Conservation (phyloP, 768 basidiomycete genomes). For the Psilocybe cubensis region DNA sequence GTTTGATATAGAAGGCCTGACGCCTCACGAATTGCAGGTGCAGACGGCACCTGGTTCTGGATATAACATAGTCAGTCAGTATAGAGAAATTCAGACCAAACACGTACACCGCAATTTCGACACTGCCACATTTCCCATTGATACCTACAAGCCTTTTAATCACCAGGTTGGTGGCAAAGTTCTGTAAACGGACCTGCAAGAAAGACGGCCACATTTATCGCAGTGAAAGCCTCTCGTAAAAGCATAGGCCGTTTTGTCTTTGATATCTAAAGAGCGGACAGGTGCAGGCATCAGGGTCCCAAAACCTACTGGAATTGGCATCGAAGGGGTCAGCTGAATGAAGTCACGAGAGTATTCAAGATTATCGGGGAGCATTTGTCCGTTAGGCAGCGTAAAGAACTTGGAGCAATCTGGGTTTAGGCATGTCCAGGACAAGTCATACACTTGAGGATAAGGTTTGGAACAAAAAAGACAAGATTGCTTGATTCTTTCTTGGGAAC, state of each 20-base stretch:
- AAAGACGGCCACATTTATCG: conserved; percentile 66
- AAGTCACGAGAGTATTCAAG: conserved; percentile 56
- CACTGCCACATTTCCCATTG: conserved; percentile 83
- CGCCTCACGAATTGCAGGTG: conserved; percentile 32
- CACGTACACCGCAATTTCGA: conserved; percentile 54
- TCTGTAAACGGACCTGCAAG: conserved; percentile 58
- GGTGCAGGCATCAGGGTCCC: conserved; percentile 41
- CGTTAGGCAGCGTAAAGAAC: conserved; percentile 52
- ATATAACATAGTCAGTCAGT: conserved; percentile 8
- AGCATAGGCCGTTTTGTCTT: conserved; percentile 53
- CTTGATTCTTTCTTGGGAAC: neutral
- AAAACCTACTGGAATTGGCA: conserved; percentile 34
- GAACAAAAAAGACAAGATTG: neutral
- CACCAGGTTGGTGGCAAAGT: neutral
- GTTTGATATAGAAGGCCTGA: conserved; percentile 38
- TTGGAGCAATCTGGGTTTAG: conserved; percentile 56
- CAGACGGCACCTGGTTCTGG: conserved; percentile 3
- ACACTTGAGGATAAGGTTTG: conserved; percentile 47
- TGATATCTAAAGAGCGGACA: conserved; percentile 31
- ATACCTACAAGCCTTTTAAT: conserved; percentile 44
- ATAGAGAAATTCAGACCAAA: neutral
- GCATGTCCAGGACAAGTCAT: conserved; percentile 62
- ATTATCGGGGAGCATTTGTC: conserved; percentile 28
- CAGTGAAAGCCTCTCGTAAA: conserved; percentile 77
- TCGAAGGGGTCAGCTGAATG: conserved; percentile 37